phyloP scores from a whole-genome alignment of 192 early-diverging fungal genomes.

The Dimargaris verticillata region DNA sequence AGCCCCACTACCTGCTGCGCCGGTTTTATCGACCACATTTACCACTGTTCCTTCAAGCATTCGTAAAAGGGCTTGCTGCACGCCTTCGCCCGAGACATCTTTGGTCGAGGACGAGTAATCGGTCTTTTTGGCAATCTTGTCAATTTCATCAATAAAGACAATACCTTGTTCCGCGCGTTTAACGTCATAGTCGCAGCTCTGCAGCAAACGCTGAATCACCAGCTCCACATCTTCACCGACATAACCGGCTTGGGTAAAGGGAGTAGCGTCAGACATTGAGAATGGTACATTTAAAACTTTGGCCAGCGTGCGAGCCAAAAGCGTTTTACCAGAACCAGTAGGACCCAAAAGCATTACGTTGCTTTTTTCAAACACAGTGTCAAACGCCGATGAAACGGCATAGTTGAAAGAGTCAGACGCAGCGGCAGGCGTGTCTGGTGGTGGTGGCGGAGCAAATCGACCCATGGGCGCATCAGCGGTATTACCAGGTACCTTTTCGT shows the following conservation, averaged over 20 bases:
- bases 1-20: slow-evolving; percentile 21
- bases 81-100: slow-evolving; percentile 87
- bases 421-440: not conserved
- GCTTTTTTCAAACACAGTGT: slow-evolving; percentile 69
- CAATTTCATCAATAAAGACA: slow-evolving; percentile 86
- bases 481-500: not conserved
- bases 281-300: slow-evolving; percentile 73
- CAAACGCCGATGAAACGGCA: not conserved
- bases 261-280: slow-evolving; percentile 78
- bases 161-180: slow-evolving; percentile 70
- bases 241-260: slow-evolving; percentile 83
- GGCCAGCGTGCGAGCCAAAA: slow-evolving; percentile 65
- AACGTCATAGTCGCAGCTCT: slow-evolving; percentile 79
- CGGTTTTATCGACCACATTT: slow-evolving; percentile 67
- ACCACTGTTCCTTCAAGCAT: slow-evolving; percentile 84
- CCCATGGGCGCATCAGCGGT: not conserved
- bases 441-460: too few species aligned
- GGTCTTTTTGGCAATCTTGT: slow-evolving; percentile 70
- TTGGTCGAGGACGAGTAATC: slow-evolving; percentile 56
- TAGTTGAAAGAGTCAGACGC: not conserved
- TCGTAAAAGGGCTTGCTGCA: slow-evolving; percentile 68
- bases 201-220: slow-evolving; percentile 66
- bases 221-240: slow-evolving; percentile 84
- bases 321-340: slow-evolving; percentile 75
- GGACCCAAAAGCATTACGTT: slow-evolving; percentile 77